phyloP scores from a whole-genome alignment of 805 yeast genomes.

The Metschnikowia cubensis region DNA sequence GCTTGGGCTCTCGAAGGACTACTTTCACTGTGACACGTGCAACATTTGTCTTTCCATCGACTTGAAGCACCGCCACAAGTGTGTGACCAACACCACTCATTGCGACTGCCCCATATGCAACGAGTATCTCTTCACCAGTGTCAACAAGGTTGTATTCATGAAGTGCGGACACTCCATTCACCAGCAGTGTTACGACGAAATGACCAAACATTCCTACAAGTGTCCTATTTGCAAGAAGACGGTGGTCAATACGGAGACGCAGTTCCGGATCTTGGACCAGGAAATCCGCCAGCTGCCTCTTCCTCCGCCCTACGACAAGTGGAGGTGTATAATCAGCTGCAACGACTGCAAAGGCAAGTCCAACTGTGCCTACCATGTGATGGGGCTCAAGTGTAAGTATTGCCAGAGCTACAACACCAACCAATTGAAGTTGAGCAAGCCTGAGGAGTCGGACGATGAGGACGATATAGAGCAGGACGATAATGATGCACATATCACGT shows the following conservation, averaged over 20 bases:
- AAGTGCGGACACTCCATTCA: slow-evolving; percentile 93
- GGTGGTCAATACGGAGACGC: slow-evolving; percentile 80
- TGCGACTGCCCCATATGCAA: slow-evolving; percentile 92
- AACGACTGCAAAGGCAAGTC: slow-evolving; percentile 87
- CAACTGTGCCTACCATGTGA: slow-evolving; percentile 68
- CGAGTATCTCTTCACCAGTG: slow-evolving; percentile 83
- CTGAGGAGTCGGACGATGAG: slow-evolving; percentile 55
- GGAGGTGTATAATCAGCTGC: slow-evolving; percentile 75
- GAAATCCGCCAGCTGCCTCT: slow-evolving; percentile 74
- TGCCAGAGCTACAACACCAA: slow-evolving; percentile 86
- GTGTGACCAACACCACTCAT: slow-evolving; percentile 83
- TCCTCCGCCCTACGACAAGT: slow-evolving; percentile 72
- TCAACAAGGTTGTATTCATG: slow-evolving; percentile 84
- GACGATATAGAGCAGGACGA: slow-evolving; percentile 16
- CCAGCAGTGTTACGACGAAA: slow-evolving; percentile 75
- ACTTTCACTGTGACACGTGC: slow-evolving; percentile 86
- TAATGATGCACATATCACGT: slow-evolving; percentile 15
- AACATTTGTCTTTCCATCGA: slow-evolving; percentile 84
- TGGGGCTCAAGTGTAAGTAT: slow-evolving; percentile 84
- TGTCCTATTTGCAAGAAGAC: slow-evolving; percentile 90
- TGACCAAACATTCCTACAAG: slow-evolving; percentile 77
- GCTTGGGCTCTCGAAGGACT: slow-evolving; percentile 81
- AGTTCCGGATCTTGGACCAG: slow-evolving; percentile 79
- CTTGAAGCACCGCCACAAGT: slow-evolving; percentile 69
- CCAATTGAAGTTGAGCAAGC: slow-evolving; percentile 66